A percentile compares a stretch with the other conserved stretches of the same genome.
Conservation (phyloP, 2,329 filamentous ascomycete species). For the Talaromyces rugulosus region DNA sequence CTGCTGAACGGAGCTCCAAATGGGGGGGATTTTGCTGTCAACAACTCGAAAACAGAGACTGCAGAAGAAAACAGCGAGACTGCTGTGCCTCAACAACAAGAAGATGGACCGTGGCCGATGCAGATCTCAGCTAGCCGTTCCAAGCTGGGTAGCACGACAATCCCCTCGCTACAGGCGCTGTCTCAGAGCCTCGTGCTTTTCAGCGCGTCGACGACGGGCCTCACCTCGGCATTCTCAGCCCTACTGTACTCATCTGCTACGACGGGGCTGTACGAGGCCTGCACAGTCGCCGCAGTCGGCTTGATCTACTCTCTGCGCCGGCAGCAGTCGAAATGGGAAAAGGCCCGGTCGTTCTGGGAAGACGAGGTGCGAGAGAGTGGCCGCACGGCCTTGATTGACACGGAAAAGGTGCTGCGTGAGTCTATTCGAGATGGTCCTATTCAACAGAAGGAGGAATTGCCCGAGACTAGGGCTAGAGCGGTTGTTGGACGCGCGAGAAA, state of each 20-base stretch:
- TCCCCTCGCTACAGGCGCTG: conserved; percentile 67
- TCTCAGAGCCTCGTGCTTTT: conserved; percentile 72
- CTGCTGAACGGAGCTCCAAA: conserved; percentile 34
- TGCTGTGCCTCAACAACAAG: not conserved
- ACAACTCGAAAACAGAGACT: conserved; percentile 8
- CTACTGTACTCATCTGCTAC: conserved; percentile 54
- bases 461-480: conserved; percentile 39
- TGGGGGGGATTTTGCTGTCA: conserved; percentile 6
- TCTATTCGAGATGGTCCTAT: conserved; percentile 42
- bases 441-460: conserved; percentile 32
- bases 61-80: not conserved
- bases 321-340: conserved; percentile 58
- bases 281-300: conserved; percentile 56
- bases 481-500: conserved; percentile 45
- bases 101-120: conserved; percentile 59
- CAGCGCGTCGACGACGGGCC: conserved; percentile 66
- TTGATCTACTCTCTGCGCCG: conserved; percentile 54
- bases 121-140: conserved; percentile 69
- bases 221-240: conserved; percentile 54
- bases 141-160: conserved; percentile 61
- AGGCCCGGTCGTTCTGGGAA: conserved; percentile 50
- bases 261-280: conserved; percentile 53
- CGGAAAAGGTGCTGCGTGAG: conserved; percentile 47
- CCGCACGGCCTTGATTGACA: conserved; percentile 49
- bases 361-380: conserved; percentile 54